Conservation (phyloP, 78 protist species). For the Dictyostelium firmibasis region DNA sequence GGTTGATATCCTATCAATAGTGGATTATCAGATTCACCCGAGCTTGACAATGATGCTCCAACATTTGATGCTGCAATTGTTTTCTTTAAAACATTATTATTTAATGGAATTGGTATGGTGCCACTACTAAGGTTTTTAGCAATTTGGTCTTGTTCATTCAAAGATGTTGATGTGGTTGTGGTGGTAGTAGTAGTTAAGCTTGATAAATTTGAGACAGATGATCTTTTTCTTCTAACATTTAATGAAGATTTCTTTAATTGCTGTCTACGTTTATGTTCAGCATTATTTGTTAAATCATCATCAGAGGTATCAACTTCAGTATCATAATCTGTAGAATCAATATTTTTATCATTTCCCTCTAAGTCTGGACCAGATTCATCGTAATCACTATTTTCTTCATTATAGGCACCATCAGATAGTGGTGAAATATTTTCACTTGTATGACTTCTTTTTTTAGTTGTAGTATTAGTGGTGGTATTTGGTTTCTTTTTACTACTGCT, state of each 20-base stretch:
- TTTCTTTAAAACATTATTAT: not conserved
- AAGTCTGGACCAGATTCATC: not conserved
- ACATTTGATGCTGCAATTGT: conserved; percentile 8
- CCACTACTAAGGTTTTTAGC: not conserved
- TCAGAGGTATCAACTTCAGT: not conserved
- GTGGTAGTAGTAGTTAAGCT: not conserved
- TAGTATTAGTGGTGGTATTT: not conserved
- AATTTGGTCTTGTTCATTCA: not conserved
- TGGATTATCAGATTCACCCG: conserved; percentile 47
- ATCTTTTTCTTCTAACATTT: not conserved
- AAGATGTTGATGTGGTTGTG: not conserved
- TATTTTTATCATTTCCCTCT: not conserved
- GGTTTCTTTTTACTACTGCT: not conserved
- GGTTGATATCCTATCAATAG: conserved; percentile 12
- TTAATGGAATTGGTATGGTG: not conserved
- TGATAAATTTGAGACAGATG: not conserved
- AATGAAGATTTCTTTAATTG: conserved; percentile 6
- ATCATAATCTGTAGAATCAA: not conserved
- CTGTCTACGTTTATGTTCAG: not conserved
- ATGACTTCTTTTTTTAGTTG: not conserved
- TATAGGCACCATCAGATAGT: not conserved
- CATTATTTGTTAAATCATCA: not conserved
- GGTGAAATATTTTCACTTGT: conserved; percentile 4
- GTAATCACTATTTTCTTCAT: not conserved
- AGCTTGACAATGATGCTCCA: conserved; percentile 13